Base-by-base conservation (phyloP, 2,329 filamentous ascomycete genomes). In the Chlorencoelia australis region DNA sequence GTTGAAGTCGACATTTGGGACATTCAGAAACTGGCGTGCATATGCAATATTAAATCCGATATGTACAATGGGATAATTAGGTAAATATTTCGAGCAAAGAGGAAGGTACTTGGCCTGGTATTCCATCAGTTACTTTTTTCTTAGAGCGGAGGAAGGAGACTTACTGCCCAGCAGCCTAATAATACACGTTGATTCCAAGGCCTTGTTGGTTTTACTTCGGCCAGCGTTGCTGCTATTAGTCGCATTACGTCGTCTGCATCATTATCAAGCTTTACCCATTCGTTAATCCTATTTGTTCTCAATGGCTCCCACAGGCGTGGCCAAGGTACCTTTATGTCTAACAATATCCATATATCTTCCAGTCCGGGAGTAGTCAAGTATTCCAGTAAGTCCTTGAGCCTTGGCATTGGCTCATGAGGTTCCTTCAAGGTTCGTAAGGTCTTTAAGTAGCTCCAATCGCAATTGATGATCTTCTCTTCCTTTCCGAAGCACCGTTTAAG, bases 401-500 rank as follows among this genome's bases (percentile, higher is more conserved):
- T 68, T 4, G 87, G 77, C 75, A 96, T 79, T 1, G 68, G 66
- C 55, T 83, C 71, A 38, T 75, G 70, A 7, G 86, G 86, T 43
- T 72, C 69, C 39, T 70, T 66, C 5, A 80, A 42, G 0, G 86
- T 93, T 26, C 71, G 67, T 25, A 93, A 61, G 3, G 71, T 72
- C 47, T 72, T 71, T 31, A 95, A 61, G 48, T 86, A 79, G 4
- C 67, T 65, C 80, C 84, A 94, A 40, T 82, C 73, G 56, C 76
- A 84, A 51, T 94, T 82, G 32, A 73, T 68, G 40, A 95, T 71
- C 50, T 74, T 79, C 21, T 78, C 69, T 20, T 79, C 66, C n/a
- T 75, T 62, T 9, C 87, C 87, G 56, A 82, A 95, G 59, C 86
- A 94, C 30, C 89, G 73, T 58, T 82, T 79, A 21, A 95, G 66